phyloP scores from a whole-genome alignment of 1,284 basidiomycete species.

The Ceratobasidium sp. region DNA sequence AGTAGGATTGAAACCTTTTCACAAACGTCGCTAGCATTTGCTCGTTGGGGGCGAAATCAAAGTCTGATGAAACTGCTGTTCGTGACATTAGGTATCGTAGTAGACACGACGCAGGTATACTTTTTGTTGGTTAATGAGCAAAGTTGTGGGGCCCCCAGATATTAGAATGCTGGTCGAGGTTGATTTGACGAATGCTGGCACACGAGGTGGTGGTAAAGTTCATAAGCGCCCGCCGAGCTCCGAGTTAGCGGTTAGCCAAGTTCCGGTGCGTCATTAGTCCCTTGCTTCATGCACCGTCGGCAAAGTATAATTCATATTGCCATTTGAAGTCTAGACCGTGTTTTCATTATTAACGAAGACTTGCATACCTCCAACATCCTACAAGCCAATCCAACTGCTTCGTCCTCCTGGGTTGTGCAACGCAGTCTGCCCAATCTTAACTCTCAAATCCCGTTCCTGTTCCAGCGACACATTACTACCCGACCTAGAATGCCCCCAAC shows the following conservation, averaged over 20 bases:
- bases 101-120: no score
- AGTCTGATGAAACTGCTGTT: constrained; percentile 14
- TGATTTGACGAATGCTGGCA: background rate
- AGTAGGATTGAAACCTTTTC: constrained; percentile 32
- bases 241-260: constrained; percentile 14
- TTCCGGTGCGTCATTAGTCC: constrained; percentile 11
- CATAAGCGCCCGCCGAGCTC: constrained; percentile 12
- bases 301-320: background rate
- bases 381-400: constrained; percentile 93
- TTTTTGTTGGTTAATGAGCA: background rate
- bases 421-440: constrained; percentile 94
- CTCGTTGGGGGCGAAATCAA: constrained; percentile 29
- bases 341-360: background rate
- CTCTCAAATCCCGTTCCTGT: constrained; percentile 58
- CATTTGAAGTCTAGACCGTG: no score
- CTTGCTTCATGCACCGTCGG: constrained; percentile 1
- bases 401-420: constrained; percentile 92
- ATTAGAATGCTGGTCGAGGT: background rate
- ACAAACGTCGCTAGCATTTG: constrained; percentile 20
- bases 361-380: background rate
- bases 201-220: background rate
- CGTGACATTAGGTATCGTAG: no score
- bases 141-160: background rate
- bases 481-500: constrained; percentile 62
- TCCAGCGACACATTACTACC: constrained; percentile 62